A percentile compares a stretch with the other conserved stretches of the same genome.
Conservation (phyloP, 202 grass and related monocot species). For the Dendrocalamus latiflorus region DNA sequence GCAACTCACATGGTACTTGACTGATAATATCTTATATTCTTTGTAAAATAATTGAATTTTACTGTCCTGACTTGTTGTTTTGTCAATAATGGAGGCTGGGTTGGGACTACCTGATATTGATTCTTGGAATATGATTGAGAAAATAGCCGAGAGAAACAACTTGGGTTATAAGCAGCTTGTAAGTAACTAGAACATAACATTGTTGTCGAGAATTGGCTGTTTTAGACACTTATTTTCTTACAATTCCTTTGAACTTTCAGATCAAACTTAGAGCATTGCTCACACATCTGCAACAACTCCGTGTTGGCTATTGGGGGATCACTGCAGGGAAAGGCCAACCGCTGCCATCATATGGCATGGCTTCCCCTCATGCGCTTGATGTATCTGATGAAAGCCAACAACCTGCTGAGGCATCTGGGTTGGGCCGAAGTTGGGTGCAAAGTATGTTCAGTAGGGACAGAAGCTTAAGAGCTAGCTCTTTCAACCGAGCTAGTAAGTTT, state of each 20-base stretch:
- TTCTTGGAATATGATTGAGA: conserved; percentile 99
- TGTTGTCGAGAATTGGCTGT: not conserved
- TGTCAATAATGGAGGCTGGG: conserved; percentile 66
- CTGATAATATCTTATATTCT: conserved; percentile 21
- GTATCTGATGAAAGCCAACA: conserved; percentile 84
- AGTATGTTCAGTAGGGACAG: conserved; percentile 99
- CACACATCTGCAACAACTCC: conserved; percentile 94
- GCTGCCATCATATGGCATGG: conserved; percentile 55
- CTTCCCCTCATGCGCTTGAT: conserved; percentile 75
- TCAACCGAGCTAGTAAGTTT: conserved; percentile 68
- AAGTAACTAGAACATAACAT: conserved; percentile 41
- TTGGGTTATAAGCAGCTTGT: conserved; percentile 98
- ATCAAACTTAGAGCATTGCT: conserved; percentile 93
- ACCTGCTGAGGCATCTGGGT: conserved; percentile 83
- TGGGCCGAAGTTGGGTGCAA: conserved; percentile 96
- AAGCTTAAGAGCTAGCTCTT: conserved; percentile 86
- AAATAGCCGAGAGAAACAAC: conserved; percentile 98
- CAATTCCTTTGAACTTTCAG: conserved; percentile 39
- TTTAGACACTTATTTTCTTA: conserved; percentile 20
- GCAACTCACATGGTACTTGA: conserved; percentile 92
- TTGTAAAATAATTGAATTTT: conserved; percentile 11
- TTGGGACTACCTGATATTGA: conserved; percentile 92
- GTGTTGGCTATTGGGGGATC: conserved; percentile 88
- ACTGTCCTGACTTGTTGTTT: conserved; percentile 48
- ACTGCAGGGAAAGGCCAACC: conserved; percentile 58